A percentile compares a stretch with the other conserved stretches of the same genome.
Conservation (phyloP, 2,329 filamentous ascomycete species). For the Fusarium pininemorale region DNA sequence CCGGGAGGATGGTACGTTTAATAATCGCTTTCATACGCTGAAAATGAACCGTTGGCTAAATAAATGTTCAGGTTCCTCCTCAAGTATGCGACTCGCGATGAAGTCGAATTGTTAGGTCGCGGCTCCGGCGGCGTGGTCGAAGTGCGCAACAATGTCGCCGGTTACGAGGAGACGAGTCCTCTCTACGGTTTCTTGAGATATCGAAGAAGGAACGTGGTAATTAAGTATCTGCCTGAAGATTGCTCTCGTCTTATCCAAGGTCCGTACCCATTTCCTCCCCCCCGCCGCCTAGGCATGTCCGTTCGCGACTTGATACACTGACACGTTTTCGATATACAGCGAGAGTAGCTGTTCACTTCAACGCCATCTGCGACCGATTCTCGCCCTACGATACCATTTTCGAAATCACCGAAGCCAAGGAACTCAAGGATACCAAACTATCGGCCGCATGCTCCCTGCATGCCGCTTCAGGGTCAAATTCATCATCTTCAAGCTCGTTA, state of each 20-base stretch:
- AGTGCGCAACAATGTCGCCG: constrained; percentile 78
- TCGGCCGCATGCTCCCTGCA: constrained; percentile 90
- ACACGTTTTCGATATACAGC: constrained; percentile 60
- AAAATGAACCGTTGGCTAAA: neutral
- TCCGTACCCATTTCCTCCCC: constrained; percentile 54
- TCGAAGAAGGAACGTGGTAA: constrained; percentile 85
- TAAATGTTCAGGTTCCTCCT: constrained; percentile 80
- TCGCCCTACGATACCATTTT: constrained; percentile 88
- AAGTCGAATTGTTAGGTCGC: constrained; percentile 78
- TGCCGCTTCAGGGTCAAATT: constrained; percentile 84
- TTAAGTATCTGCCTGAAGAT: constrained; percentile 92
- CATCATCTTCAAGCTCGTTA: constrained; percentile 83
- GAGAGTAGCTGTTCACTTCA: constrained; percentile 80
- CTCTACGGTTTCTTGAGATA: constrained; percentile 94
- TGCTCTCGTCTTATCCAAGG: constrained; percentile 94
- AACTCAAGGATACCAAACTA: constrained; percentile 87
- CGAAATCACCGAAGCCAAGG: constrained; percentile 76
- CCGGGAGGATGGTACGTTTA: constrained; percentile 88
- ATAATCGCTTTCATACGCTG: neutral
- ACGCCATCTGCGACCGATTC: constrained; percentile 74
- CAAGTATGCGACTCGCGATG: constrained; percentile 89
- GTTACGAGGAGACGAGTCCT: constrained; percentile 85
- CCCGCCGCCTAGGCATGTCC: neutral
- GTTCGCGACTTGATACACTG: constrained; percentile 11
- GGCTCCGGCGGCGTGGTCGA: constrained; percentile 87